These are phyloP conservation scores for Sporothrix inflata DNA, from an alignment of 2,329 filamentous ascomycete genomes.

Conservation along the genomic window DNA sequence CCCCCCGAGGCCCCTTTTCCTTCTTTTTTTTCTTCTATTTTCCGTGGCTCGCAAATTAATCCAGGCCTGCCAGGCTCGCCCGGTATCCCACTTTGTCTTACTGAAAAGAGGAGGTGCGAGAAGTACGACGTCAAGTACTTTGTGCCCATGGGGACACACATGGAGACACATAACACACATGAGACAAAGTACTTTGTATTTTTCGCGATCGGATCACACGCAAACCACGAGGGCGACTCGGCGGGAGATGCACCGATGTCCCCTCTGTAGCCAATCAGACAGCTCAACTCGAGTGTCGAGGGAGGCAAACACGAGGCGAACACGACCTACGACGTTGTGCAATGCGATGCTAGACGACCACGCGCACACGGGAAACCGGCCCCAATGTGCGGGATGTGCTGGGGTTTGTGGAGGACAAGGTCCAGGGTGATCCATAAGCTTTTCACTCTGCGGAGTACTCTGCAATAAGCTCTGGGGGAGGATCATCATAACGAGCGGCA, in stretches of 20 bases:
- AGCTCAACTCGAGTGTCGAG: background rate
- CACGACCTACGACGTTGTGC: background rate
- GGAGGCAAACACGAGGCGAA: background rate
- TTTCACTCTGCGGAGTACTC: background rate
- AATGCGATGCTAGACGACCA: slow-evolving; percentile 4
- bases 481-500: slow-evolving; percentile 11
- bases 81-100: background rate
- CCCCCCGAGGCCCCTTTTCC: background rate
- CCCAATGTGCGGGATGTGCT: background rate
- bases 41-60: background rate
- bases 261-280: slow-evolving; percentile 1
- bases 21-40: background rate
- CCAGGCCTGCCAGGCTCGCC: background rate
- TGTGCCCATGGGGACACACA: slow-evolving; percentile 3
- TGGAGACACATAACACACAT: too few species aligned
- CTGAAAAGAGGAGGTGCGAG: background rate
- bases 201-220: background rate
- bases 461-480: background rate
- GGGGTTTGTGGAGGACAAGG: background rate
- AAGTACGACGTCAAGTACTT: background rate
- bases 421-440: too few species aligned
- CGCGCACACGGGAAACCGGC: background rate
- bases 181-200: background rate
- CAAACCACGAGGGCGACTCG: background rate
- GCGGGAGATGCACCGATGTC: slow-evolving; percentile 19